Percentiles rank a stretch among this genome's conserved stretches.
Evolutionary conservation across 371 early-diverging fungal species (phyloP).

Genomic region (Nematocida sp.): DNA sequence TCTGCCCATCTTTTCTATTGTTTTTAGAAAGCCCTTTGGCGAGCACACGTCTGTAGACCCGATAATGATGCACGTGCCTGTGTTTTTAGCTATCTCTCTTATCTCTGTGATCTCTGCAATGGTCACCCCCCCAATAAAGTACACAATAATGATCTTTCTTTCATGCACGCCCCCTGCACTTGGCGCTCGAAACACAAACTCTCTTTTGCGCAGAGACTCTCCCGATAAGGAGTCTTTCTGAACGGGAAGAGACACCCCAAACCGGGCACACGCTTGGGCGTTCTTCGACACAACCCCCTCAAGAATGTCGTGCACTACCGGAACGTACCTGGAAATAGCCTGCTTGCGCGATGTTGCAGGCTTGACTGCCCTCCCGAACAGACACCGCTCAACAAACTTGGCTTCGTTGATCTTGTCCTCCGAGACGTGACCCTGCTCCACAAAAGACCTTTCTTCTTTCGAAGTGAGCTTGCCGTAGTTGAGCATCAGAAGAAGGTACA

Average conservation of each 20-base stretch:
- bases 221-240: constrained; percentile 7
- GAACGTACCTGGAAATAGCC: constrained; percentile 59
- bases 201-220: constrained; percentile 50
- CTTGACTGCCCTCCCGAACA: constrained; percentile 5
- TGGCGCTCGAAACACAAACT: constrained; percentile 51
- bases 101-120: constrained; percentile 57
- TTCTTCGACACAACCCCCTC: constrained; percentile 52
- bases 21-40: constrained; percentile 19
- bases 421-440: constrained; percentile 22
- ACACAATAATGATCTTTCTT: constrained; percentile 32
- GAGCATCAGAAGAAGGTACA: constrained; percentile 53
- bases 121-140: constrained; percentile 45
- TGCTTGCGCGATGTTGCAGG: constrained; percentile 41
- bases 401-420: constrained; percentile 42
- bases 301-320: constrained; percentile 55
- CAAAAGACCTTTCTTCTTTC: constrained; percentile 45
- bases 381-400: constrained; percentile 10
- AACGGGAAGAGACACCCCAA: constrained; percentile 22
- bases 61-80: constrained; percentile 33
- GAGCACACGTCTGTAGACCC: constrained; percentile 45
- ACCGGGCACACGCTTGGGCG: neutral
- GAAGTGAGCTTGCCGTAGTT: constrained; percentile 26
- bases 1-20: neutral
- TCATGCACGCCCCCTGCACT: neutral
- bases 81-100: constrained; percentile 53